phyloP scores from a whole-genome alignment of 2,329 filamentous ascomycete genomes.

The Ophiostoma ips region DNA sequence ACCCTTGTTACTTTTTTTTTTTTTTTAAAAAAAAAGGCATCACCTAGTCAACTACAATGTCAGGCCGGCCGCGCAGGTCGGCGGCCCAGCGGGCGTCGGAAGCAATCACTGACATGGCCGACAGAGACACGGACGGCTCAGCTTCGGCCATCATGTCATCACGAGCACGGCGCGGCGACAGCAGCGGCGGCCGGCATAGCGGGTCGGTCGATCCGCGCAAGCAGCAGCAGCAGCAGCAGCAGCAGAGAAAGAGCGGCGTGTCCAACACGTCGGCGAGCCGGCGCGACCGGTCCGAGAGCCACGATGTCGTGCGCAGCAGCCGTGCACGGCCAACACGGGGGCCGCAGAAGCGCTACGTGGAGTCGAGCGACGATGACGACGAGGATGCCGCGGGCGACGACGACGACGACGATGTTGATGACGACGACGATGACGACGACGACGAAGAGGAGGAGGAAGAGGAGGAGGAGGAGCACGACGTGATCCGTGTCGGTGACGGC shows the following conservation, averaged over 20 bases:
- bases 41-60: conserved; percentile 26
- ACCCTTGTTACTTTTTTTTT: no score
- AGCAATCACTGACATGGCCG: conserved; percentile 37
- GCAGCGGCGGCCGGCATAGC: no score
- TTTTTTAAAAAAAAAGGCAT: not conserved
- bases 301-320: conserved; percentile 35
- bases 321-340: conserved; percentile 31
- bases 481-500: conserved; percentile 16
- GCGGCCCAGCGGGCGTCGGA: conserved; percentile 31
- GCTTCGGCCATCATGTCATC: conserved; percentile 30
- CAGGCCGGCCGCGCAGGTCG: conserved; percentile 33
- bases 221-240: conserved; percentile 1
- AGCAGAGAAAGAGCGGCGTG: conserved; percentile 8
- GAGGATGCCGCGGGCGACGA: not conserved
- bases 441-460: conserved; percentile 6
- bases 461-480: conserved; percentile 16
- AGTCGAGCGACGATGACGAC: conserved; percentile 21
- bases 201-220: conserved; percentile 20
- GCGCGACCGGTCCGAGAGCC: conserved; percentile 27
- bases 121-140: conserved; percentile 25
- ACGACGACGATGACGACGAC: conserved; percentile 8
- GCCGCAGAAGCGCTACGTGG: conserved; percentile 46
- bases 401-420: conserved; percentile 6
- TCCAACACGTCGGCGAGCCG: conserved; percentile 9
- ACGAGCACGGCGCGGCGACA: no score